phyloP scores from a whole-genome alignment of 495 filamentous ascomycete genomes.

The Physcia stellaris region DNA sequence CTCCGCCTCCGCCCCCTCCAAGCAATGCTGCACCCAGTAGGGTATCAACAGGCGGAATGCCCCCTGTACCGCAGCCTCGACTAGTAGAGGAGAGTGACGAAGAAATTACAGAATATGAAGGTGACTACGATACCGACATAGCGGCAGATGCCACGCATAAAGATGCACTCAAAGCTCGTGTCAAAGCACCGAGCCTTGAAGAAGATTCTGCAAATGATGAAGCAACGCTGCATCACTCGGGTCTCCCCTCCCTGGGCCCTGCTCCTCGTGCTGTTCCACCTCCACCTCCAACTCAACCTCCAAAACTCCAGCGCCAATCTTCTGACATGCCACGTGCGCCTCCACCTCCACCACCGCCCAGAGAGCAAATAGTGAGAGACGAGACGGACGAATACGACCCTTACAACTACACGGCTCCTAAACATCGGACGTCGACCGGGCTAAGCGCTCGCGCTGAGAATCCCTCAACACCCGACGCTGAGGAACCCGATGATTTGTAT shows the following conservation, averaged over 20 bases:
- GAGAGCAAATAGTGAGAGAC: slow-evolving; percentile 30
- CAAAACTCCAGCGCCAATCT: slow-evolving; percentile 36
- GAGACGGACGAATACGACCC: slow-evolving; percentile 57
- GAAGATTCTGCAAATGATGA: slow-evolving; percentile 31
- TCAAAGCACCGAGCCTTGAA: slow-evolving; percentile 58
- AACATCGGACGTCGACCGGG: slow-evolving; percentile 22
- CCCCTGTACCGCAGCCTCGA: slow-evolving; percentile 24
- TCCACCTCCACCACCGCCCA: slow-evolving; percentile 50
- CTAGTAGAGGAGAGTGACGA: slow-evolving; percentile 54
- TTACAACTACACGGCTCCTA: slow-evolving; percentile 48
- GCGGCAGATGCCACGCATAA: slow-evolving; percentile 78
- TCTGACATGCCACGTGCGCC: slow-evolving; percentile 57
- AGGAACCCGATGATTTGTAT: slow-evolving; percentile 36
- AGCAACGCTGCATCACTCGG: slow-evolving; percentile 38
- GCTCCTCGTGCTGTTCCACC: slow-evolving; percentile 40
- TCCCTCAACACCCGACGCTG: slow-evolving; percentile 18
- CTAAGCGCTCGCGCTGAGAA: slow-evolving; percentile 8
- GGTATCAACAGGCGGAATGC: slow-evolving; percentile 44
- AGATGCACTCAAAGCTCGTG: slow-evolving; percentile 78
- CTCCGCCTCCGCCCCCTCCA: slow-evolving; percentile 72
- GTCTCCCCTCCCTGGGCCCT: slow-evolving; percentile 32
- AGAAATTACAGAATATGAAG: slow-evolving; percentile 88
- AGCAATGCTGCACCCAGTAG: slow-evolving; percentile 37
- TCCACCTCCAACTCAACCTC: slow-evolving; percentile 36
- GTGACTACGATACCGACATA: slow-evolving; percentile 97